Conservation (phyloP, 202 grass and related monocot species). For the Carex sylvatica region DNA sequence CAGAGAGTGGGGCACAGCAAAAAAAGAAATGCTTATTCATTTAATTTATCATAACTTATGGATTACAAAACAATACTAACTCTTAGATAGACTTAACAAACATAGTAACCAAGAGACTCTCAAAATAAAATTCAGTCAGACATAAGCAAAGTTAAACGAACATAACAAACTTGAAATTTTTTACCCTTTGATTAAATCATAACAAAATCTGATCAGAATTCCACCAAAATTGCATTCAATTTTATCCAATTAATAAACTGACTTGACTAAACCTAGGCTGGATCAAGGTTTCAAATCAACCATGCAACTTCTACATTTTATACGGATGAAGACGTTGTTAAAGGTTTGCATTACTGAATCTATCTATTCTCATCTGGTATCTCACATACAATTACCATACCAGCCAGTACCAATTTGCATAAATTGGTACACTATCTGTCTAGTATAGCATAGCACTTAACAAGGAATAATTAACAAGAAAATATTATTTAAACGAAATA, state of each 20-base stretch:
- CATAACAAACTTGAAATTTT: background rate
- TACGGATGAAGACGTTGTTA: background rate
- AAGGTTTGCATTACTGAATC: background rate
- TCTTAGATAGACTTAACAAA: background rate
- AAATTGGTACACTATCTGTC: background rate
- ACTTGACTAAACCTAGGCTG: background rate
- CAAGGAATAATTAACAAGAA: background rate
- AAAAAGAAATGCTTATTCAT: background rate
- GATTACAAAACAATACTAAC: background rate
- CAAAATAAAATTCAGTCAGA: background rate
- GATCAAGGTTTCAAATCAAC: background rate
- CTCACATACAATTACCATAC: background rate
- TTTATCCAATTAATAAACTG: background rate
- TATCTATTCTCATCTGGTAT: background rate
- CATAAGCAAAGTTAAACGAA: background rate
- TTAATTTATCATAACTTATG: background rate
- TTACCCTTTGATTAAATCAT: background rate
- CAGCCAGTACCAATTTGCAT: background rate
- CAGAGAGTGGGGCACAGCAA: no score
- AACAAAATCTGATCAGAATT: constrained; percentile 8
- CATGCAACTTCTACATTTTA: background rate
- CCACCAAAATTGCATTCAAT: background rate
- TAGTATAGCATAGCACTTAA: background rate
- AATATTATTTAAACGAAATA: background rate
- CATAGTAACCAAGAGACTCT: background rate